Base-by-base conservation (phyloP, 805 yeast genomes). In the Candida ovalis region DNA sequence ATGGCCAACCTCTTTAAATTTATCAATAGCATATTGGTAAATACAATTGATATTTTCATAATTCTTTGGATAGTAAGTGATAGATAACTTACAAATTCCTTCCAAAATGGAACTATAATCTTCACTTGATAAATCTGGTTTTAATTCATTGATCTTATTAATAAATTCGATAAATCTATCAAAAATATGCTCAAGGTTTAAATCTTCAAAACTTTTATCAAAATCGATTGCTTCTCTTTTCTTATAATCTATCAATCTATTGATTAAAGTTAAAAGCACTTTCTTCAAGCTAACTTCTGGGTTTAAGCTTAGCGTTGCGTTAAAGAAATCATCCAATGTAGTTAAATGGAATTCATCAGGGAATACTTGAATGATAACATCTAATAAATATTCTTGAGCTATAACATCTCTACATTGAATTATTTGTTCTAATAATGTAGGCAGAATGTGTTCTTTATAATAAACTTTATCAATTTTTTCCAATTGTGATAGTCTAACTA, bases 301-400 rank as follows among this genome's bases (percentile, higher is more conserved):
- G 60, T 81, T 82, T 51, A 94, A 71, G 48, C 79, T 75, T 46
- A 82, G 67, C 19, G 88, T 77, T 1, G 91, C 81, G 27, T 75
- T 76, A 55, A 94, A 73, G 54, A 87, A 80, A 28, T 71, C 68
- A 45, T 82, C 82, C 56, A 94, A 71, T 0, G 97, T 88, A 19
- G 75, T 75, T 50, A 90, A 69, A 60, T 94, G 98, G 64, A 86
- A 92, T 53, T 86, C 88, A 60, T 88, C 97, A 1, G 98, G 97
- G 70, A 94, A 94, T 1, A 91, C 95, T 63, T 92, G 97, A 47
- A 91, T 85, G 45, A 94, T 75, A 12, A 94, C 96, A 61, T 94
- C 99, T 43, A 91, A 73, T 48, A 94, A 69, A 62, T 94, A 94
- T 61, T 86, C 91, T 68, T 94, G 99, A 3, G 98, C 97, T 50